A percentile compares a stretch with the other conserved stretches of the same genome.
Conservation (phyloP, 2,329 filamentous ascomycete genomes). For the Daldinia sp. region DNA sequence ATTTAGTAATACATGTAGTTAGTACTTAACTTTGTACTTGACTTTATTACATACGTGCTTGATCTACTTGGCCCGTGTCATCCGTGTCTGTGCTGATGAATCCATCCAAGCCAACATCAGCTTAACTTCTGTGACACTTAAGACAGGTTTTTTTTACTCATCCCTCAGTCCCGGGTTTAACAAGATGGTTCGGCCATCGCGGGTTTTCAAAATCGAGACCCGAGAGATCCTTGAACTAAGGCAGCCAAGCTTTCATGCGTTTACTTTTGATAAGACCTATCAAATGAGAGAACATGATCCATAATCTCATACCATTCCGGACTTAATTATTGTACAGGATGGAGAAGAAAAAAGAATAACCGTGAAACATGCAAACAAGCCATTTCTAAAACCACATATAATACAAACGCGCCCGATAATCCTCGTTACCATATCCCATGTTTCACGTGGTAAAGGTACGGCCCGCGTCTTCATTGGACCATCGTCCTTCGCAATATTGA, state of each 20-base stretch:
- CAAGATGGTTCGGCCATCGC: not conserved
- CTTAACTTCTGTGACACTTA: not conserved
- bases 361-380: slow-evolving; percentile 34
- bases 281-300: not conserved
- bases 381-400: slow-evolving; percentile 41
- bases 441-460: slow-evolving; percentile 1
- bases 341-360: slow-evolving; percentile 17
- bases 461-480: slow-evolving; percentile 8
- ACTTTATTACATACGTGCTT: too few species aligned
- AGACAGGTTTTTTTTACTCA: not conserved
- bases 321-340: slow-evolving; percentile 40
- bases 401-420: slow-evolving; percentile 37
- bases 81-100: not conserved
- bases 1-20: not conserved
- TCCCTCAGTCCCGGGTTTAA: not conserved
- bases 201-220: not conserved
- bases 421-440: slow-evolving; percentile 14
- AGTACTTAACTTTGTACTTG: too few species aligned
- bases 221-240: not conserved
- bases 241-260: not conserved
- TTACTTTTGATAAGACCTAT: not conserved
- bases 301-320: slow-evolving; percentile 9
- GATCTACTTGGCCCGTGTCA: not conserved
- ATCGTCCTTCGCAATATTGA: slow-evolving; percentile 15
- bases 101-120: slow-evolving; percentile 3